A percentile compares a stretch with the other conserved stretches of the same genome.
These are phyloP conservation scores for Cinchona pubescens DNA, from an alignment of 257 asterid genomes.

Conservation along the genomic window DNA sequence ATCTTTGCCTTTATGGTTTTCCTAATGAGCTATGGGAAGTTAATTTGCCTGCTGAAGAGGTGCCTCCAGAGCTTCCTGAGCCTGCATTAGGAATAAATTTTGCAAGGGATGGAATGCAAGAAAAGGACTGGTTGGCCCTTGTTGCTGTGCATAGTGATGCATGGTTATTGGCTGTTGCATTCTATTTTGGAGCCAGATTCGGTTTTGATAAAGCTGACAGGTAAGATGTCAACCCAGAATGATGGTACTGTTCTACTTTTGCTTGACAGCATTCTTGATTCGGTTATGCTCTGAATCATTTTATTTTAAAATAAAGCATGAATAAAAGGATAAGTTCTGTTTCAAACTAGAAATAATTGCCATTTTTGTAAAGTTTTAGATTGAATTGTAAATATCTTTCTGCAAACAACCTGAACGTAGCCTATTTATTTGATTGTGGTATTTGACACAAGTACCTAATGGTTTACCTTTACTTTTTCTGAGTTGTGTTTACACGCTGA, in stretches of 20 bases:
- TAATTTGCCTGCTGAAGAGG: conserved; percentile 47
- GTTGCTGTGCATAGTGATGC: conserved; percentile 50
- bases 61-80: conserved; percentile 54
- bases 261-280: not conserved
- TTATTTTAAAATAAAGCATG: not conserved
- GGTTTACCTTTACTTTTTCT: not conserved
- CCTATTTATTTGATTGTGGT: not conserved
- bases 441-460: not conserved
- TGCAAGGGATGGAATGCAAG: conserved; percentile 49
- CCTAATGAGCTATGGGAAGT: conserved; percentile 46
- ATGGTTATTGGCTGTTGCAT: conserved; percentile 44
- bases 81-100: conserved; percentile 50
- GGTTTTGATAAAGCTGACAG: conserved; percentile 45
- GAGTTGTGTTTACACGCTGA: not conserved
- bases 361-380: not conserved
- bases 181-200: conserved; percentile 48
- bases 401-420: not conserved
- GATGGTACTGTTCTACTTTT: not conserved
- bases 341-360: not conserved
- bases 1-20: conserved; percentile 42
- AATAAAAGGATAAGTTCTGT: not conserved
- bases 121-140: conserved; percentile 48
- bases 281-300: not conserved
- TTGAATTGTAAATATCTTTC: not conserved
- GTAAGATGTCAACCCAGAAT: conserved; percentile 10